Evolutionary conservation across 257 asterid genomes (phyloP), one percentile per base, ranked within the genome.

Genomic region (Jaltomata sinuosa): DNA sequence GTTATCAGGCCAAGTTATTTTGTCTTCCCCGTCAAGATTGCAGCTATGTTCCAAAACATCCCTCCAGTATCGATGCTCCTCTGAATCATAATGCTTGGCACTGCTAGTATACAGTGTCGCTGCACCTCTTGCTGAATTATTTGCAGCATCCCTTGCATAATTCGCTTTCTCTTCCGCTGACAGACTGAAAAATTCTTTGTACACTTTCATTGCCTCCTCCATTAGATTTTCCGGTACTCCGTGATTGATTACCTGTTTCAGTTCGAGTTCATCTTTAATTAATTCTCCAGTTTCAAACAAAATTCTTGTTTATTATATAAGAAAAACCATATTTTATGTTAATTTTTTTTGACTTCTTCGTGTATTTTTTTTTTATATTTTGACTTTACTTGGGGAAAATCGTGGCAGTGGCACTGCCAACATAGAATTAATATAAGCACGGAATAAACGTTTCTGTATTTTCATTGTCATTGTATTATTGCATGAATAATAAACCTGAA

Each of bases 141-240:
- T 55, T 11, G 79, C 18, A 10, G 27, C 64, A 11, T 42, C 64
- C 22, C n/a, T 34, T 31, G 53, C 61, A 15, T 38, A 84, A 0
- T 31, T 32, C 9, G 22, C 79, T 25, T 76, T 84, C 25, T 59
- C 86, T 76, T 2, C 81, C 2, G 54, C 81, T 1, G 81, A 7
- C 16, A 76, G 34, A 47, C 81, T 76, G 40, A 76, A 76, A 18
- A 76, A 76, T 25, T 76, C 81, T 29, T 76, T 49, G 81, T 47
- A 76, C 61, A 76, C 77, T 76, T 81, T 59, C 86, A 76, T 14
- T 2, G 78, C 76, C 9, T 84, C 74, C 3, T 34, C 38, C 86
- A 76, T 84, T 21, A 76, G 32, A n/a, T 76, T 12, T 57, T 76
- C 83, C 2, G 79, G 12, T 18, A 84, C 83, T 42, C 86, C 86